Percentiles rank a stretch among this genome's conserved stretches.
Conservation (phyloP, 805 yeast genomes). For the Isabelozyma pseudorhagii region DNA sequence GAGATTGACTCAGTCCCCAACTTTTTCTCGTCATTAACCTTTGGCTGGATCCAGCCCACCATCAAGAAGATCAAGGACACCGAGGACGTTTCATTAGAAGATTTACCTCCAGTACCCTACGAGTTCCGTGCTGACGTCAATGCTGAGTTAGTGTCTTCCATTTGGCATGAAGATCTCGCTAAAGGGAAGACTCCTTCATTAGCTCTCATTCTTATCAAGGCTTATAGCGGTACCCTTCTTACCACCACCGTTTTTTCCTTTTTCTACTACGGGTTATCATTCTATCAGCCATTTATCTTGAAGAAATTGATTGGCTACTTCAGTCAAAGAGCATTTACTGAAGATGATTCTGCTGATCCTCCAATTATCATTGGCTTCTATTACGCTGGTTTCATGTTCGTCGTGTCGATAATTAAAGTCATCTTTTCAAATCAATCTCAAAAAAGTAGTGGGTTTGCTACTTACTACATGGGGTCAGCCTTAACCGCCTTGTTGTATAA, state of each 20-base stretch:
- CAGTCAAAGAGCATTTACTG: constrained; percentile 4
- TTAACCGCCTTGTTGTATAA: constrained; percentile 12
- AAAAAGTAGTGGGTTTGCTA: constrained; percentile 3
- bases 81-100: constrained; percentile 34
- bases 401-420: constrained; percentile 10
- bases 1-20: constrained; percentile 17
- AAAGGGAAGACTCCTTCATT: constrained; percentile 16
- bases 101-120: constrained; percentile 71
- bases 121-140: background rate
- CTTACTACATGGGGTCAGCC: constrained; percentile 7
- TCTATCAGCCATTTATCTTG: constrained; percentile 22
- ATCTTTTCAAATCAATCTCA: constrained; percentile 9
- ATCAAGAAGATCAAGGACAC: constrained; percentile 20
- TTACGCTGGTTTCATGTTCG: constrained; percentile 12
- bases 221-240: constrained; percentile 5
- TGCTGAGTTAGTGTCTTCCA: background rate
- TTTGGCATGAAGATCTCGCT: constrained; percentile 8
- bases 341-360: constrained; percentile 5
- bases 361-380: constrained; percentile 13
- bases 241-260: constrained; percentile 8
- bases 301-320: constrained; percentile 20
- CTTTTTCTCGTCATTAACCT: constrained; percentile 19
- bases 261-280: constrained; percentile 14
- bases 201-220: constrained; percentile 15
- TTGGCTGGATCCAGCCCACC: constrained; percentile 25